Percentiles rank a stretch among this genome's conserved stretches.
These are phyloP conservation scores for Canna indica DNA, from an alignment of 176 grass and related monocot genomes.

Conservation along the genomic window DNA sequence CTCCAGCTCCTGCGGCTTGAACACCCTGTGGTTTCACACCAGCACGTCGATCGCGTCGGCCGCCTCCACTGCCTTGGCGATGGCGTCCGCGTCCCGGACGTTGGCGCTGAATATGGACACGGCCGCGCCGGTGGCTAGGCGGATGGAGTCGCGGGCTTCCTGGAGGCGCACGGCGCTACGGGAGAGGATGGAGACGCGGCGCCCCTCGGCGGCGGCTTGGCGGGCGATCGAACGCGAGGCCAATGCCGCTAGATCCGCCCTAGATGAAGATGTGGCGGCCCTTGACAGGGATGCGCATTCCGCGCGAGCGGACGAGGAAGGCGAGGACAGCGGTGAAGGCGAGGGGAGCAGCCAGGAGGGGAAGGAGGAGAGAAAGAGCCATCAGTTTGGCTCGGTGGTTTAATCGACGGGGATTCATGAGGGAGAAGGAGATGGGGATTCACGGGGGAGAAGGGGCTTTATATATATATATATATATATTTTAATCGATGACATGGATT, in stretches of 20 bases:
- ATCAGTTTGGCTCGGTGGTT: no score
- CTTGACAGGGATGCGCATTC: conserved; percentile 39
- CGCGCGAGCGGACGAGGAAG: conserved; percentile 36
- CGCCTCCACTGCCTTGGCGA: no score
- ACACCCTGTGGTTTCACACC: conserved; percentile 88
- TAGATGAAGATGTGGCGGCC: conserved; percentile 74
- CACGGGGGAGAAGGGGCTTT: no score
- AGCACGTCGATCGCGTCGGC: conserved; percentile 73
- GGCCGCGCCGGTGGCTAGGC: conserved; percentile 32
- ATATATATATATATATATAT: no score
- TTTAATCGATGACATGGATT: no score
- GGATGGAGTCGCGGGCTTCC: conserved; percentile 52
- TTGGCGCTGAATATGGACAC: conserved; percentile 39
- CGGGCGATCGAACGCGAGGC: conserved; percentile 57
- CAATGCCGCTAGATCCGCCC: conserved; percentile 87
- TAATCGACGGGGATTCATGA: no score
- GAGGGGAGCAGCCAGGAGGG: no score
- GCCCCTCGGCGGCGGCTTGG: conserved; percentile 59
- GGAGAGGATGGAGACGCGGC: conserved; percentile 80
- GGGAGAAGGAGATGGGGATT: no score
- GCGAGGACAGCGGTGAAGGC: no score
- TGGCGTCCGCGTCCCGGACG: conserved; percentile 53
- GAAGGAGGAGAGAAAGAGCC: no score
- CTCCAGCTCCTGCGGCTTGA: conserved; percentile 74
- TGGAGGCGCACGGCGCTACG: conserved; percentile 48